Percentiles rank a stretch among this genome's conserved stretches.
Evolutionary conservation across 805 yeast species (phyloP).

Genomic region (Candida khao-thaluensis): DNA sequence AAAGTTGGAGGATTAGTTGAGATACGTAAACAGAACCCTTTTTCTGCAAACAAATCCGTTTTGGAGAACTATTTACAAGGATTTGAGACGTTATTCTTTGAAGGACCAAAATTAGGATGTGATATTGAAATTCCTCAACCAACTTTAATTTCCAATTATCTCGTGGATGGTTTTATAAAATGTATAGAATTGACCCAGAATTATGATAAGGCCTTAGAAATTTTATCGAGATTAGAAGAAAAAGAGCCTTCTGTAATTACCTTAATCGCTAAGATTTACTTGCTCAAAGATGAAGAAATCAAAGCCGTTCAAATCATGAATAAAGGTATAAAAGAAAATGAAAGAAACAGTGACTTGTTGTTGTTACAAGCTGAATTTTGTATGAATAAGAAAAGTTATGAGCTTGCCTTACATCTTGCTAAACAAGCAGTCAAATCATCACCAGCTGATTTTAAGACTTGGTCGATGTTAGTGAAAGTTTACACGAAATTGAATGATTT

Average conservation of each 20-base stretch:
- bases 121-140: slow-evolving; percentile 69
- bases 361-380: slow-evolving; percentile 60
- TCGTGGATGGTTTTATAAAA: slow-evolving; percentile 72
- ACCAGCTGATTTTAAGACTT: slow-evolving; percentile 74
- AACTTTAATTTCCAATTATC: slow-evolving; percentile 59
- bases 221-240: slow-evolving; percentile 51
- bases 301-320: slow-evolving; percentile 53
- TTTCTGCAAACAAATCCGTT: slow-evolving; percentile 42
- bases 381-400: slow-evolving; percentile 48
- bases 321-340: slow-evolving; percentile 48
- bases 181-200: slow-evolving; percentile 63
- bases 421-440: slow-evolving; percentile 64
- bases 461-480: slow-evolving; percentile 65
- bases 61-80: slow-evolving; percentile 54
- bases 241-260: slow-evolving; percentile 57
- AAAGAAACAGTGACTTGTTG: slow-evolving; percentile 56
- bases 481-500: slow-evolving; percentile 64
- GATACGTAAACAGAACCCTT: slow-evolving; percentile 79
- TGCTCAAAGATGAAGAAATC: slow-evolving; percentile 58
- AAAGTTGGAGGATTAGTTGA: slow-evolving; percentile 67
- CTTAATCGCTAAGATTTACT: slow-evolving; percentile 53
- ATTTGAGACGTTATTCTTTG: slow-evolving; percentile 62
- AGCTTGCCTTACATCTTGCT: slow-evolving; percentile 59
- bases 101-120: slow-evolving; percentile 67
- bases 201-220: slow-evolving; percentile 59